Base-by-base conservation (phyloP, 345 rosid species). In the Gossypium australe region DNA sequence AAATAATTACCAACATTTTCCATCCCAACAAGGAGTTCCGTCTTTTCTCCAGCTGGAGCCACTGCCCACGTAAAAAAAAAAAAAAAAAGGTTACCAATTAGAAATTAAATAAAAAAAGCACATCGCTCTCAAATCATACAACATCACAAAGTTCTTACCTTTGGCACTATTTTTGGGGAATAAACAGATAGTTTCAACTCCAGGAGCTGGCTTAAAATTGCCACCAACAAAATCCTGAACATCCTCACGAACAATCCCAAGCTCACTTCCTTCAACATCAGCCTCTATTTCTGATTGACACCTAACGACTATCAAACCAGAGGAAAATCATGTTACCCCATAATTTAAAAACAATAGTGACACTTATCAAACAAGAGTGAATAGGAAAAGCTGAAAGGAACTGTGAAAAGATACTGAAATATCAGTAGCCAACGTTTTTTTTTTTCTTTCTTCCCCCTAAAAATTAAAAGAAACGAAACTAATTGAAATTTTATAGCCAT, bases 161-260 rank as follows among this genome's bases (percentile, higher is more conserved):
- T 85, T 89, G 20, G 87, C 93, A 1, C 87, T 86, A 76, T 93
- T 93, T 71, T 88, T 87, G 57, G 96, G 99, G 85, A 92, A 92
- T 74, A 93, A 85, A 43, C 88, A 86, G 55, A 88, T 80, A 11
- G 92, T 89, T 38, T 84, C 89, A 57, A 95, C 81, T 68, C 93
- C 97, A 9, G 90, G 88, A 86, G 97, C 91, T 11, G 97, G 84
- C 52, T 73, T 78, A 67, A 86, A 89, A 70, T 29, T 82, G 52
- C 78, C 83, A 71, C 75, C 86, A 59, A 82, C 84, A 44, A 84
- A 86, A 41, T 91, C 89, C 41, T 82, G 87, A 47, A 81, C 81
- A 78, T 92, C 97, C 43, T 85, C 92, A 74, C 90, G 84, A 60
- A 89, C 87, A 68, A 89, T 81, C 76, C 97, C 94, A 67, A 88